phyloP scores from a whole-genome alignment of 1,284 basidiomycete species.

The Hemileia vastatrix region DNA sequence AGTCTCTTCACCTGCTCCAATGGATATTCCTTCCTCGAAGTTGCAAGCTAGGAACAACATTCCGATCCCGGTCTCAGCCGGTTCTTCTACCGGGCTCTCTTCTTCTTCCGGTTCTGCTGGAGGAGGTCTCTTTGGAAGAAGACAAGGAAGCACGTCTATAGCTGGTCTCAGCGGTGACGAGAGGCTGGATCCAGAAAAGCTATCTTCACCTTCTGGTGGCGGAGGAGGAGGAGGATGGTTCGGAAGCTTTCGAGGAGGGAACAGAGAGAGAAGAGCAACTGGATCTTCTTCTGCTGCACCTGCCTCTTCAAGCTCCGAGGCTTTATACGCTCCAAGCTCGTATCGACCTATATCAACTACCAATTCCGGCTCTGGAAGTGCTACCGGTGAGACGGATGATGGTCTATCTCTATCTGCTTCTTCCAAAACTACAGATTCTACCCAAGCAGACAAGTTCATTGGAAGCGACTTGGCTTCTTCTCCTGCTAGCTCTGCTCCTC shows the following conservation, averaged over 20 bases:
- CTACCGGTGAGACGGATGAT: not conserved
- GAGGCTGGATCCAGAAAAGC: not conserved
- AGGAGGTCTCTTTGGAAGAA: not conserved
- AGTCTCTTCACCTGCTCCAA: not conserved
- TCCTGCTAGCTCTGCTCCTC: not conserved
- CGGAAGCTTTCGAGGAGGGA: conserved; percentile 27
- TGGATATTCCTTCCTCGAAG: not conserved
- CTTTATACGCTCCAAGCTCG: not conserved
- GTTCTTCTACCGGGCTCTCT: not conserved
- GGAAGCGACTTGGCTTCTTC: not conserved
- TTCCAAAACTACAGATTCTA: not conserved
- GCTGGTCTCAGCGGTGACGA: not conserved
- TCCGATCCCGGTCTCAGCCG: not conserved
- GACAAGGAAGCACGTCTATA: not conserved
- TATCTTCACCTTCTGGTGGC: not conserved
- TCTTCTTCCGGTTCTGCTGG: not conserved
- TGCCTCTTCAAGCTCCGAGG: not conserved
- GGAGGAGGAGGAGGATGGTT: conserved; percentile 29
- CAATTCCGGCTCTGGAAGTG: not conserved
- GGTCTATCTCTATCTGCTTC: not conserved
- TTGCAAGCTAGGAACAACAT: not conserved
- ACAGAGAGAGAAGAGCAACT: conserved; percentile 25
- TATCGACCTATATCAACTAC: not conserved
- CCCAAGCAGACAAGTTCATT: not conserved
- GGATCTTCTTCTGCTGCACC: not conserved